Evolutionary conservation across 495 filamentous ascomycete species (phyloP), one percentile per base, ranked within the genome.

Genomic region (Clohesyomyces aquaticus): DNA sequence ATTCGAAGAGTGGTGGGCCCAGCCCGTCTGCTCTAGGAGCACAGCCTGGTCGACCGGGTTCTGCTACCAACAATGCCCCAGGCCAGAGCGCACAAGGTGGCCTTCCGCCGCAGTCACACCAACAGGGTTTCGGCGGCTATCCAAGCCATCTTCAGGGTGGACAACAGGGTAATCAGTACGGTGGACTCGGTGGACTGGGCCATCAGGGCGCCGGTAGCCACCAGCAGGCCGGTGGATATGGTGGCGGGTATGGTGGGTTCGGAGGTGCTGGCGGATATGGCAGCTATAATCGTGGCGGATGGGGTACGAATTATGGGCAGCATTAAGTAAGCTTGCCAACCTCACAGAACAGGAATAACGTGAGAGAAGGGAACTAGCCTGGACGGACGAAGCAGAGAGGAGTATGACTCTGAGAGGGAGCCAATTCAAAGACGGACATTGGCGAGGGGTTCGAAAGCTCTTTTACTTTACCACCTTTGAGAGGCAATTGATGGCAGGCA

Each of bases 21-120:
- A 95, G 91, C 75, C 92, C 92, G 27, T 91, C 68, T 59, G 66
- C 91, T 6, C 83, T 96, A 26, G 86, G 85, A 27, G 59, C 58
- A 6, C 88, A 90, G 69, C 87, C 90, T 35, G 85, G 83, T 29
- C 88, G 92, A 59, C 91, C 92, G 16, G 91, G 90, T 19, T 96
- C 92, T 29, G 91, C 92, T 14, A 87, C 88, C 14, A 94, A 91
- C 75, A 87, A 82, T 63, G 82, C 81, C 1, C 59, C 66, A 26
- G 70, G 58, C 10, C 71, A 74, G 47, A 41, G 85, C 18, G 83
- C 82, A 6, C 88, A 91, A 73, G 76, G 81, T 53, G 77, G 88
- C 28, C 80, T 93, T 47, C 91, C 89, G 23, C 85, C 89, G 41
- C 91, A 93, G 76, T 86, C 85, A 11, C 83, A 85, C 62, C 81